phyloP scores from a whole-genome alignment of 768 basidiomycete genomes.

The Lyophyllum semitale region DNA sequence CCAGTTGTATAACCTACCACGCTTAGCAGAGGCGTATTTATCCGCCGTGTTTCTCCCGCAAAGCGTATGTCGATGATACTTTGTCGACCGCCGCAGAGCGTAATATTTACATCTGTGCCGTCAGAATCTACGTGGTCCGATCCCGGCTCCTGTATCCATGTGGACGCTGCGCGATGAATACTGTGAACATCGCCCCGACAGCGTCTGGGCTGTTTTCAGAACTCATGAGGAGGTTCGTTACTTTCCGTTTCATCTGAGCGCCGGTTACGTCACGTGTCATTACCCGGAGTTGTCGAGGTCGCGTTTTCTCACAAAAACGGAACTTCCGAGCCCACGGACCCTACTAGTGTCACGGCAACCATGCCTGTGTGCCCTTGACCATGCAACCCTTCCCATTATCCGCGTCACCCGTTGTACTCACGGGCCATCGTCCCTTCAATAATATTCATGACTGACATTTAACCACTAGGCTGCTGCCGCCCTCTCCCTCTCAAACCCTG shows the following conservation, averaged over 20 bases:
- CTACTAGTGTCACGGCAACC: slow-evolving; percentile 26
- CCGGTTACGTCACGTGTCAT: slow-evolving; percentile 26
- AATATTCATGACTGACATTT: slow-evolving; percentile 17
- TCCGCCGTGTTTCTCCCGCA: slow-evolving; percentile 40
- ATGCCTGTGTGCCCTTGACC: slow-evolving; percentile 16
- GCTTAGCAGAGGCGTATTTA: slow-evolving; percentile 35
- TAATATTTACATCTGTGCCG: slow-evolving; percentile 21
- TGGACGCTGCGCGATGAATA: slow-evolving; percentile 47
- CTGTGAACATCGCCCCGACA: slow-evolving; percentile 25
- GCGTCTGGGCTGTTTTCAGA: slow-evolving; percentile 58
- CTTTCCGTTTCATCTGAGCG: slow-evolving; percentile 3
- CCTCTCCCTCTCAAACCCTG: slow-evolving; percentile 50
- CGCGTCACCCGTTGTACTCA: background rate
- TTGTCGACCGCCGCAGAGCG: slow-evolving; percentile 16
- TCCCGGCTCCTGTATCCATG: slow-evolving; percentile 43
- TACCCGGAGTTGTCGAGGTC: slow-evolving; percentile 8
- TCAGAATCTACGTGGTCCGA: slow-evolving; percentile 19
- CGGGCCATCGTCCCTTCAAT: background rate
- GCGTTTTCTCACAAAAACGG: slow-evolving; percentile 17
- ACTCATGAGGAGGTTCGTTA: slow-evolving; percentile 62
- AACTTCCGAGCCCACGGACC: slow-evolving; percentile 27
- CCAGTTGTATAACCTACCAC: slow-evolving; percentile 43
- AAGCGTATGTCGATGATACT: slow-evolving; percentile 29
- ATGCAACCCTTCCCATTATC: slow-evolving; percentile 16
- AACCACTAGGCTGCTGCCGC: slow-evolving; percentile 53